Base-by-base conservation (phyloP, 192 early-diverging fungal genomes). In the Geranomyces michiganensis region DNA sequence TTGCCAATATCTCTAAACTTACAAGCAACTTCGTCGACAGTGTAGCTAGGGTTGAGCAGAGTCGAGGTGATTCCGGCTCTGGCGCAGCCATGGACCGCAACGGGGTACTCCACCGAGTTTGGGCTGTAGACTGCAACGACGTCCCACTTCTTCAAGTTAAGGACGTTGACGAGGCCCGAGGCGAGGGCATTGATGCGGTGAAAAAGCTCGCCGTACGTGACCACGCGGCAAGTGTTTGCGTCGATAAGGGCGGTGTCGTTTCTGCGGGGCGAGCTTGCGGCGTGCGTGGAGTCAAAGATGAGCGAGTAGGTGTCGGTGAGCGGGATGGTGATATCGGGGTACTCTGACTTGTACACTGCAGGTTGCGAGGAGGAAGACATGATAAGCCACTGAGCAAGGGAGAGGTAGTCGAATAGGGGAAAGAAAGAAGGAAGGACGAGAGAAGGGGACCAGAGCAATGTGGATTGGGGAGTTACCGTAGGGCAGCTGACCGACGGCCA, bases 11-110 rank as follows among this genome's bases (percentile, higher is more conserved):
- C n/a, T n/a, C n/a, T n/a, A n/a, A n/a, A 41, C 36, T 41, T 41
- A 41, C 36, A 85, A 4, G 88, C 85, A 7, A 95, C 76, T 69
- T 98, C 96, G 60, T 82, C 76, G 61, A 82, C 80, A 6, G 88
- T 93, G 79, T 97, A 97, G 7, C 83, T 84, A 36, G 94, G 94
- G 63, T 95, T 97, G 33, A 88, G 88, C 14, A 89, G 88, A 0
- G 92, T 89, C 19, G 93, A 83, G 1, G 88, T 79, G n/a, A 73
- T 59, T 56, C 62, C 61, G 7, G 85, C 84, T 68, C 86, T 84
- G 14, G 92, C 80, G 31, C 87, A 76, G 22, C 87, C 87, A 46
- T 91, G 77, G 14, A 88, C 71, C 13, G 82, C 85, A 30, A 88
- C 71, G 26, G 91, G 87, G 74, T 88, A 87, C 62, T 79, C 65